Base-by-base conservation (phyloP, 495 filamentous ascomycete species). In the Annulohypoxylon moriforme region DNA sequence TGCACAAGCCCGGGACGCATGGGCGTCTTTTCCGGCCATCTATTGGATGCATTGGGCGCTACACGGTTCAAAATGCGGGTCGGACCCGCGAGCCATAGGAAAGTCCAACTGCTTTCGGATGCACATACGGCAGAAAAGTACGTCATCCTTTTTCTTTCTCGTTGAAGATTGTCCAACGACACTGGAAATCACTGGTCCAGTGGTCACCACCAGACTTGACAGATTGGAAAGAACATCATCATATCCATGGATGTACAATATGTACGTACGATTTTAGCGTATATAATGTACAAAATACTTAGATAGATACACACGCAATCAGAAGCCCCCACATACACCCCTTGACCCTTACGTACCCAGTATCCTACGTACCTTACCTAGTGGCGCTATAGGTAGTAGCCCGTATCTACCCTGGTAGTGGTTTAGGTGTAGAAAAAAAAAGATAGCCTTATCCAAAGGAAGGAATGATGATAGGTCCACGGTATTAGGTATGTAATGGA, bases 71-170 rank as follows among this genome's bases (percentile, higher is more conserved):
- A 68, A 68, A 60, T 14, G 40, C 47, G 69, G 69, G 38, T 50
- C 53, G 34, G 60, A 61, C 59, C 64, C 69, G 64, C 24, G 33
- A 46, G 18, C 29, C 50, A 47, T 40, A 14, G 16, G 64, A 49
- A 56, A 18, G 64, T 64, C 64, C 53, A 38, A 49, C 55, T 33
- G 47, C 25, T 60, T 68, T 73, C 60, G 56, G 65, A 27, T 46
- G 44, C 10, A 46, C 27, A 25, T 22, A 29, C 44, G 24, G 46
- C 29, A 56, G 13, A 57, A 52, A 52, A 65, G 47, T 69, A 50
- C 70, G 70, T 73, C 70, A 73, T 68, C 65, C 36, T 33, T 67
- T 67, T 72, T 20, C 56, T 36, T 58, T 58, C 31, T 58, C 11
- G 63, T 67, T 60, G 9, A 59, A 60, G 56, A 60, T 52, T 58